Evolutionary conservation across 768 basidiomycete species (phyloP), one percentile per base, ranked within the genome.

Genomic region (Rhizopogon vinicolor): DNA sequence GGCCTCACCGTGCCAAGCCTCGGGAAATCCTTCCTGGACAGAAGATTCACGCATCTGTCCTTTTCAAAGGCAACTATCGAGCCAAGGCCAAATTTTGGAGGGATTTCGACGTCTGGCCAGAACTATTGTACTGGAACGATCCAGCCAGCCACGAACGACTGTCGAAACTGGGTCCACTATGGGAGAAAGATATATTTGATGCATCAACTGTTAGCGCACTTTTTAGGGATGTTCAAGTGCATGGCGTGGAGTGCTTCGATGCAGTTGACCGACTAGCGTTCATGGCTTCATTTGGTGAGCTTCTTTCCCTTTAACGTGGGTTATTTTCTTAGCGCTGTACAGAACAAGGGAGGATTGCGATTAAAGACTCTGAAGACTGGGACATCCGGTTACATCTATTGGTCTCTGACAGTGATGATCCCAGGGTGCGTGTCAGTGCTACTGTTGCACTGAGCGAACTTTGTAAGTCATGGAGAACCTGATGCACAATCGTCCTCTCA

Each of bases 81-180:
- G 55, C 57, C 14, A 50, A 51, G 45, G 57, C 57, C 10, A 41
- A 51, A 14, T 58, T 58, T 29, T 56, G 51, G 51, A 40, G 40
- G 37, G 51, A 55, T n/a, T 46, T 51, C 14, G 44, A 55, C 2
- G 53, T 43, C 8, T 57, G 56, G 56, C 56, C 56, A 19, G 53
- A 46, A n/a, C 33, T 55, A 28, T 25, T 57, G 54, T 57, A 57
- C 54, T 57, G 56, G 56, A 57, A 57, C 16, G 56, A 57, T 29
- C 54, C 53, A 25, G 41, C n/a, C 22, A 57, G 56, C 33, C 56
- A 57, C 8, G 19, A 50, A 10, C 55, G 54, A 5, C 54, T 57
- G 18, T 44, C 56, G 2, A 37, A 57, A 45, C 31, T 57, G 9
- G 56, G 53, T 33, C 44, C 39, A 10, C 28, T 45, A 9, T 57